These are phyloP conservation scores for Lolium rigidum DNA, from an alignment of 176 grass and related monocot species.

Conservation along the genomic window DNA sequence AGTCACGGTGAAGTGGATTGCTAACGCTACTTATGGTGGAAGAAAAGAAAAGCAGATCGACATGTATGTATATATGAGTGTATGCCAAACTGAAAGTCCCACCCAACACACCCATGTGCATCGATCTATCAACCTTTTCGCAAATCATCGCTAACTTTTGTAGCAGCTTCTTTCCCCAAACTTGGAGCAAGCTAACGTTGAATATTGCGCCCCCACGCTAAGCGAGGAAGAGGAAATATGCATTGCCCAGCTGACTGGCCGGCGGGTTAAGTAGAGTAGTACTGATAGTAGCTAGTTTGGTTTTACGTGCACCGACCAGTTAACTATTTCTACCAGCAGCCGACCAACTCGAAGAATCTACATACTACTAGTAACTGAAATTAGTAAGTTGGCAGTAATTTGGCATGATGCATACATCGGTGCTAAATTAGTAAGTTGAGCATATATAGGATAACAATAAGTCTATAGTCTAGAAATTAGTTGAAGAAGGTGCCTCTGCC, in stretches of 20 bases:
- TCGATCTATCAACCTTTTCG: background rate
- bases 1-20: slow-evolving; percentile 38
- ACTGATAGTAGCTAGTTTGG: background rate
- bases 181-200: slow-evolving; percentile 15
- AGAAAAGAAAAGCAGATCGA: slow-evolving; percentile 15
- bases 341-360: background rate
- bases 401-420: background rate
- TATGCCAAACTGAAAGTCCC: slow-evolving; percentile 27
- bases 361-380: background rate
- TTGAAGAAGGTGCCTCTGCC: background rate
- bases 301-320: slow-evolving; percentile 3
- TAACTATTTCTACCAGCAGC: background rate
- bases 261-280: background rate
- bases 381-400: background rate
- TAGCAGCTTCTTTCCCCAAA: slow-evolving; percentile 7
- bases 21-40: slow-evolving; percentile 29
- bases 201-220: background rate
- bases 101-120: slow-evolving; percentile 46
- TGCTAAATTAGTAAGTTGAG: background rate
- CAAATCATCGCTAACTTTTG: slow-evolving; percentile 35
- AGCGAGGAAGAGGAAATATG: background rate
- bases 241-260: background rate
- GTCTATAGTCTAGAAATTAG: background rate
- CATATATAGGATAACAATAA: background rate
- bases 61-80: background rate